These are phyloP conservation scores for Chondrus crispus DNA, from an alignment of 23 red algal species.

Conservation along the genomic window DNA sequence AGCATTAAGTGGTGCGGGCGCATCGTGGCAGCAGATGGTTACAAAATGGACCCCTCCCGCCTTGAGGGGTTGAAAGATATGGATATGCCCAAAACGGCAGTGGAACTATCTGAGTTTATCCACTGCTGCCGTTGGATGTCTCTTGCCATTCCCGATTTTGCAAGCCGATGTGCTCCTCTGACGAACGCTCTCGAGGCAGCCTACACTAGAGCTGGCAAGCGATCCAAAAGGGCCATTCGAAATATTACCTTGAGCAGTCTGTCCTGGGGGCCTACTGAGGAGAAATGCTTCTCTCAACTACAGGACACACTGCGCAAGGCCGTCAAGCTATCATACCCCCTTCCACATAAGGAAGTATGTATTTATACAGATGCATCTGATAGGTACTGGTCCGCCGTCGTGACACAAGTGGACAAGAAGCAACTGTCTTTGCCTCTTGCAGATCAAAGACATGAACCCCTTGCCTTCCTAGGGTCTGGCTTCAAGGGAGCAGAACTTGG, in stretches of 20 bases:
- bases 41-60: neutral
- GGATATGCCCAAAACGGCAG: neutral
- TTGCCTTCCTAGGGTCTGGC: neutral
- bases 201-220: neutral
- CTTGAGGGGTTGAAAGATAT: neutral
- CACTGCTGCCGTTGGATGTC: constrained; percentile 31
- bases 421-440: neutral
- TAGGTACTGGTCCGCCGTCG: neutral
- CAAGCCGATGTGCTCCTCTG: neutral
- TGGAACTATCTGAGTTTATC: constrained; percentile 23
- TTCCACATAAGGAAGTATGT: neutral
- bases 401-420: neutral
- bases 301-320: constrained; percentile 22
- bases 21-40: neutral
- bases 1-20: neutral
- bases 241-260: neutral
- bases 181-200: neutral
- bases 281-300: neutral
- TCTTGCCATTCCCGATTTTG: constrained; percentile 1
- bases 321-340: neutral
- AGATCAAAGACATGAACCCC: neutral
- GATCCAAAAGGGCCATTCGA: neutral
- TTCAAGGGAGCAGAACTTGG: neutral
- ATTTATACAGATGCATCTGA: constrained; percentile 15
- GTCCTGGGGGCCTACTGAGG: neutral